Base-by-base conservation (phyloP, 306 rosid species). In the Cicer pinnatifidum region DNA sequence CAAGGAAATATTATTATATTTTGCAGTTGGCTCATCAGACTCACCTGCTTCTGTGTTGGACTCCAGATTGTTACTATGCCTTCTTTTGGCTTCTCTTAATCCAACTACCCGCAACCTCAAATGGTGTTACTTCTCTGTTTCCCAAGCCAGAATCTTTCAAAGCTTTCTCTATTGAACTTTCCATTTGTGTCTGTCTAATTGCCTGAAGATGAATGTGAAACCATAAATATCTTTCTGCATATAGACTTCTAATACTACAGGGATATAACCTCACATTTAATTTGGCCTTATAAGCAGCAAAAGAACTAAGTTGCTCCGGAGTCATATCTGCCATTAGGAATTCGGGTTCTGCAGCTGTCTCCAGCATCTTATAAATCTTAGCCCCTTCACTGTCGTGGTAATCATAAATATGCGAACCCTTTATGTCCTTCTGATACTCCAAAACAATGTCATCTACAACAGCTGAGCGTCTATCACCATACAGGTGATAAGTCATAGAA, bases 301-400 rank as follows among this genome's bases (percentile, higher is more conserved):
- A 93, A 74, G 92, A 85, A 78, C 48, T 85, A 35, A 93, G 85
- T 72, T 93, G 97, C 58, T 88, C 96, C 46, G 89, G 82, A 78
- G 92, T 91, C 98, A 93, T 91, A 84, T 85, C 97, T 48, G 96
- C 97, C 98, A 93, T 89, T 67, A 91, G 75, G 79, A 86, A 82
- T 84, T 91, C 98, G 20, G 98, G 98, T 72, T 93, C 94, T 11
- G 80, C 91, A 11, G 96, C 88, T 63, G 92, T 82, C 89, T 93
- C 94, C 28, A 93, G 89, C 77, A 91, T 84, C 67, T 85, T 84
- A 82, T 86, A 85, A 79, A 93, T 81, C 81, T 84, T 86, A 66
- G 96, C 98, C 71, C 94, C 98, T 81, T 93, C 97, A 20, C 96
- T 84, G 19, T 85, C 82, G 51, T 74, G 73, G 52, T 86, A 93